A percentile compares a stretch with the other conserved stretches of the same genome.
Conservation (phyloP, 1,139 yeast species). For the Meyerozyma guilliermondii region DNA sequence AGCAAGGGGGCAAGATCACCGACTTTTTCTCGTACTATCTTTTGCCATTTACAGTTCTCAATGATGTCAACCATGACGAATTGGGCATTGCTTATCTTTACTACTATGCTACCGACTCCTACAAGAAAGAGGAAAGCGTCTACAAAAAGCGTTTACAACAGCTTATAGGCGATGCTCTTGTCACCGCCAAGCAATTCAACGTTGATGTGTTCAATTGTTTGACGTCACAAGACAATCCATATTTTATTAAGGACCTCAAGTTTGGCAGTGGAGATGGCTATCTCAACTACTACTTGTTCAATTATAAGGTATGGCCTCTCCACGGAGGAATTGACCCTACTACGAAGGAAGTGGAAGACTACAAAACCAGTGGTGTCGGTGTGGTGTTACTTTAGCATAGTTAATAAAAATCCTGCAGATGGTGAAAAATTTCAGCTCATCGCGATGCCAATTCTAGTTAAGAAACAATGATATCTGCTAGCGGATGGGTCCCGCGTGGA, state of each 20-base stretch:
- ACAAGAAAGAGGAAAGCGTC: conserved; percentile 16
- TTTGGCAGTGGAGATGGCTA: conserved; percentile 95
- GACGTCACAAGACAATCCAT: conserved; percentile 82
- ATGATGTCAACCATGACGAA: conserved; percentile 59
- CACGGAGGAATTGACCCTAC: conserved; percentile 67
- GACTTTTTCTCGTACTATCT: conserved; percentile 89
- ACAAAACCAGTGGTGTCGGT: conserved; percentile 75
- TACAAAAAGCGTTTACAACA: conserved; percentile 56
- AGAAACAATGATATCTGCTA: conserved; percentile 73
- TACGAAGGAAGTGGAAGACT: conserved; percentile 46
- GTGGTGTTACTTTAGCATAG: conserved; percentile 64
- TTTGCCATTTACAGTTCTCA: conserved; percentile 79
- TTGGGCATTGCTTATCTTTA: conserved; percentile 84
- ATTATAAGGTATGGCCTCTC: conserved; percentile 77
- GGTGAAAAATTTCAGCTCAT: not conserved
- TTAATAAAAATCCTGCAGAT: not conserved
- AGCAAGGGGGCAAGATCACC: conserved; percentile 63
- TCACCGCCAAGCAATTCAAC: conserved; percentile 58
- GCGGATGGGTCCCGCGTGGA: conserved; percentile 96
- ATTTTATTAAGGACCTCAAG: conserved; percentile 74
- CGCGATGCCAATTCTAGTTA: not conserved
- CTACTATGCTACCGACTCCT: conserved; percentile 77
- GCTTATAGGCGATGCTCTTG: conserved; percentile 70
- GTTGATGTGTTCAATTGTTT: conserved; percentile 94
- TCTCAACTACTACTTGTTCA: conserved; percentile 85